A percentile compares a stretch with the other conserved stretches of the same genome.
phyloP scores from a whole-genome alignment of 2,329 filamentous ascomycete species.

The Epichloe uncinata region DNA sequence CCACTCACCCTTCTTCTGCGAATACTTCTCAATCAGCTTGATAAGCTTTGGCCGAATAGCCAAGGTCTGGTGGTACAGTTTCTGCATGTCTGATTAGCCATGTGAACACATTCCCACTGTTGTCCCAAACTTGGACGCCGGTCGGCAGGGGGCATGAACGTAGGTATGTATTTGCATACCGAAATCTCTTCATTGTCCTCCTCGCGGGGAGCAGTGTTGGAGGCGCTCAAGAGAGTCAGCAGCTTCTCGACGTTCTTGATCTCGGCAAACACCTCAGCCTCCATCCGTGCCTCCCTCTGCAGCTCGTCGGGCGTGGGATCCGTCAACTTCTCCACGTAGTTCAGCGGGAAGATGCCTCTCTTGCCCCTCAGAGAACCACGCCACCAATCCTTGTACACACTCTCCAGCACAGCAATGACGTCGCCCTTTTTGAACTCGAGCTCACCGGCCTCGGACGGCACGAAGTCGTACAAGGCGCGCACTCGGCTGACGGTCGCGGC shows the following conservation, averaged over 20 bases:
- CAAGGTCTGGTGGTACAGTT: constrained; percentile 82
- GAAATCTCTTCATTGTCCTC: constrained; percentile 97
- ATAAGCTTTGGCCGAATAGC: constrained; percentile 94
- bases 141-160: too few relatives aligned
- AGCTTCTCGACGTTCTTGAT: constrained; percentile 56
- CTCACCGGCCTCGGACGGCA: constrained; percentile 85
- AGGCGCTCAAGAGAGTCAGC: constrained; percentile 80
- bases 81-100: constrained; percentile 30
- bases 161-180: constrained; percentile 27
- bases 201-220: constrained; percentile 62
- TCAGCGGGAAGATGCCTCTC: constrained; percentile 94
- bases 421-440: constrained; percentile 94
- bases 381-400: constrained; percentile 99
- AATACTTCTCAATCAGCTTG: constrained; percentile 97
- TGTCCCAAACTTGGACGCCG: too few relatives aligned
- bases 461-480: constrained; percentile 86
- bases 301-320: constrained; percentile 92
- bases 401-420: constrained; percentile 92
- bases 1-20: constrained; percentile 81
- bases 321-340: constrained; percentile 95
- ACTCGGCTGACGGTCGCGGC: constrained; percentile 94
- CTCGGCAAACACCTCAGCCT: constrained; percentile 54
- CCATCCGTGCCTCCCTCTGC: constrained; percentile 92
- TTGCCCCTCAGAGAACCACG: constrained; percentile 87
- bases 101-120: background rate